phyloP scores from a whole-genome alignment of 2,329 filamentous ascomycete species.

The Aspergillus ochraceus region DNA sequence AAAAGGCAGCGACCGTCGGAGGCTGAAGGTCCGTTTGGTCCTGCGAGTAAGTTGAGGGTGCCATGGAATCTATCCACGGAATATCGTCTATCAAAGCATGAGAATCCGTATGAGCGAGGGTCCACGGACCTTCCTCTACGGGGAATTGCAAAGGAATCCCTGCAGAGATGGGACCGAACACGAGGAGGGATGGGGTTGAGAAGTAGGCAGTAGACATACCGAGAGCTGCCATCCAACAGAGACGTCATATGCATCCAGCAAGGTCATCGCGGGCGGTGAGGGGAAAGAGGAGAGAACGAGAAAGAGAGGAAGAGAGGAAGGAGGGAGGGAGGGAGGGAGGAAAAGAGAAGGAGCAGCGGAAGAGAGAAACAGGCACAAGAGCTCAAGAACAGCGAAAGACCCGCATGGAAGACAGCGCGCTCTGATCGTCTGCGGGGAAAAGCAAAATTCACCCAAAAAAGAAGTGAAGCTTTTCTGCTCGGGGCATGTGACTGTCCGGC shows the following conservation, averaged over 20 bases:
- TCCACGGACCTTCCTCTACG: not conserved
- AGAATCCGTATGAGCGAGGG: slow-evolving; percentile 2
- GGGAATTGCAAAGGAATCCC: not conserved
- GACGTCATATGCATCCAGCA: slow-evolving; percentile 34
- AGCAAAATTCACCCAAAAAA: not conserved
- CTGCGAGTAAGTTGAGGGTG: slow-evolving; percentile 41
- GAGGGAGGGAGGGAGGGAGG: slow-evolving; percentile 2
- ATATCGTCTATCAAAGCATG: slow-evolving; percentile 40
- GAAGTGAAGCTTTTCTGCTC: slow-evolving; percentile 17
- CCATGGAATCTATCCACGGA: slow-evolving; percentile 57
- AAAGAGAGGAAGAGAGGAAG: slow-evolving; percentile 3
- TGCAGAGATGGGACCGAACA: not conserved
- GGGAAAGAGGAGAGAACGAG: slow-evolving; percentile 5
- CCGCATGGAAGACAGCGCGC: slow-evolving; percentile 1
- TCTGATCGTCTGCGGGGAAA: not conserved
- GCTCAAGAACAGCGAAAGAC: not conserved
- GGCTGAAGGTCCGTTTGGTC: slow-evolving; percentile 49
- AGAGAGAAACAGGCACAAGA: not conserved
- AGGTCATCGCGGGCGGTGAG: slow-evolving; percentile 32
- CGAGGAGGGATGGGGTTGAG: not conserved
- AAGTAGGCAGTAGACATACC: slow-evolving; percentile 34
- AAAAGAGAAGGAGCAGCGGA: slow-evolving; percentile 4
- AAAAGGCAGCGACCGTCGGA: slow-evolving; percentile 87
- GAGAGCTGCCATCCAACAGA: slow-evolving; percentile 53
- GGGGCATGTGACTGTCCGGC: slow-evolving; percentile 18